Base-by-base conservation (phyloP, 768 basidiomycete species). In the Trametes villosa region DNA sequence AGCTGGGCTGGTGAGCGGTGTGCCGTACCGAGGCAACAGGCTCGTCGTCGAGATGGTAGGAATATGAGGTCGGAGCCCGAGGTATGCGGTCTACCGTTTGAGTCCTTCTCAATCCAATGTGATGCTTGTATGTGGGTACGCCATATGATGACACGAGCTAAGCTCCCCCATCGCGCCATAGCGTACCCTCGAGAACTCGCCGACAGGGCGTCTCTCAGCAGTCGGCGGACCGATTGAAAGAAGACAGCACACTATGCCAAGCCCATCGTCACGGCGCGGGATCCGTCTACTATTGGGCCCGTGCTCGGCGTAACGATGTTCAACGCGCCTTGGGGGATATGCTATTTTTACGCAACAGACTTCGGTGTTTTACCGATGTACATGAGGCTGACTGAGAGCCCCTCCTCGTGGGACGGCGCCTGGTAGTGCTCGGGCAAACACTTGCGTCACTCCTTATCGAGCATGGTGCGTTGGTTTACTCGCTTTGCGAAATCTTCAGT, bases 1-100 rank as follows among this genome's bases (percentile, higher is more conserved):
- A 77, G 63, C 65, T 78, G 53, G 78, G 78, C 6, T 79, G 78
- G 78, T 77, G 53, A 68, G 41, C 22, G 8, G 6, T 12, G 30
- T 8, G 50, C 36, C 11, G 22, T n/a, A 20, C n/a, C 50, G 31
- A 48, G 4, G 46, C 26, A 47, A 11, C 18, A 9, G 46, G n/a
- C n/a, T 17, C 13, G 27, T 29, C 8, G 13, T 29, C 27, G 44
- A 24, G n/a, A n/a, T n/a, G n/a, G 44, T 45, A 45, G 9, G 22
- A 12, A 9, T 13, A 45, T 22, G 24, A 38, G 36, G n/a, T 38
- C 13, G 12, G 4, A 38, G n/a, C 13, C 36, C 9, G 1, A 9
- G 22, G 4, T 42, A 13, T 13, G 22, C 34, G n/a, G n/a, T n/a
- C n/a, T n/a, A n/a, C n/a, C n/a, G n/a, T n/a, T n/a, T n/a, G n/a